A percentile compares a stretch with the other conserved stretches of the same genome.
Conservation (phyloP, 163 green algal genomes). For the Smithsoniella earleae region DNA sequence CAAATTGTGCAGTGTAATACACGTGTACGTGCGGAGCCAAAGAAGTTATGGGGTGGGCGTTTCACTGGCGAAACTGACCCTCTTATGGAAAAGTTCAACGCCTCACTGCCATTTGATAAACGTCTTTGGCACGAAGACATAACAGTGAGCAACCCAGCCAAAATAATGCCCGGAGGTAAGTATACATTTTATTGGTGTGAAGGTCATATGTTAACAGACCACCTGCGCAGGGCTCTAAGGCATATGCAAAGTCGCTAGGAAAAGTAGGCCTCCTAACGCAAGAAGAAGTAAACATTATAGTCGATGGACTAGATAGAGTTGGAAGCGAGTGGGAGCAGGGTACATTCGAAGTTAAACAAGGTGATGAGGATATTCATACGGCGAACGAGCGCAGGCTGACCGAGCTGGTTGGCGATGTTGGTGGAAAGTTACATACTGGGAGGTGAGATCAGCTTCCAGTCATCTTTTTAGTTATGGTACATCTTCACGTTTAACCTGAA, state of each 20-base stretch:
- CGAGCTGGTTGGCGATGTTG: conserved; percentile 86
- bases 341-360: conserved; percentile 62
- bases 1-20: neutral
- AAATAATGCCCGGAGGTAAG: neutral
- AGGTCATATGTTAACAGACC: neutral
- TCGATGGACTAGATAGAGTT: conserved; percentile 68
- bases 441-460: conserved; percentile 41
- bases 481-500: no score
- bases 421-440: conserved; percentile 97
- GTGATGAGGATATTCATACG: conserved; percentile 98
- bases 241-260: conserved; percentile 86
- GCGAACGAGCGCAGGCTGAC: conserved; percentile 88
- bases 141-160: conserved; percentile 41
- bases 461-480: no score
- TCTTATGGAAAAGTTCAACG: conserved; percentile 98
- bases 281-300: conserved; percentile 70
- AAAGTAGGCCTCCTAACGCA: conserved; percentile 83
- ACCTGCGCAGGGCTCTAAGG: conserved; percentile 68
- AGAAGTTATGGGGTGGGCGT: conserved; percentile 95
- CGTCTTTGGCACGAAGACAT: conserved; percentile 94
- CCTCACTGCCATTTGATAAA: conserved; percentile 90
- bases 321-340: conserved; percentile 63
- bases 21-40: conserved; percentile 44
- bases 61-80: conserved; percentile 92
- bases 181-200: neutral